Evolutionary conservation across 2,329 filamentous ascomycete genomes (phyloP).

Genomic region (Lasiodiplodia sp.): DNA sequence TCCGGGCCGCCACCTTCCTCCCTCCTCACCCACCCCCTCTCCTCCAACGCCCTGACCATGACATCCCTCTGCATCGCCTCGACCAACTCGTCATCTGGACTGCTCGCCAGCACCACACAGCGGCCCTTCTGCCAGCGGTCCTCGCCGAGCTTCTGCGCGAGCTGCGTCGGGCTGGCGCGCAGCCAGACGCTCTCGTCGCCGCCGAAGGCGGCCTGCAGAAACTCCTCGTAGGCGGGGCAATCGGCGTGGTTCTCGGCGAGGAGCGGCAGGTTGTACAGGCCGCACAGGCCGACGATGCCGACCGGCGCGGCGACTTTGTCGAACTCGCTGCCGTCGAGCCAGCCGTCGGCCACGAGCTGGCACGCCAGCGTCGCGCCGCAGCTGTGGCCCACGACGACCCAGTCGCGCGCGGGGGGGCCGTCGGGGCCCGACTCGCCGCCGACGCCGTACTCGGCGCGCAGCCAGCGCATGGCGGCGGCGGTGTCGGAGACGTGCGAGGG

Average conservation of each 20-base stretch:
- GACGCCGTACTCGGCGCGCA: constrained; percentile 58
- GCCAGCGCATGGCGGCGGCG: constrained; percentile 57
- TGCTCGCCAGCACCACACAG: constrained; percentile 55
- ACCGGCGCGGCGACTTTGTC: constrained; percentile 46
- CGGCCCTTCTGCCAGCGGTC: constrained; percentile 23
- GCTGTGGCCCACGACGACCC: constrained; percentile 66
- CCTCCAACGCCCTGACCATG: constrained; percentile 60
- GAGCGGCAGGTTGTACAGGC: constrained; percentile 70
- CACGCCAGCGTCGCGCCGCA: constrained; percentile 70
- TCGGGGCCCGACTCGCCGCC: constrained; percentile 35
- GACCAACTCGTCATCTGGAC: constrained; percentile 57
- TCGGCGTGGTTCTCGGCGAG: constrained; percentile 57
- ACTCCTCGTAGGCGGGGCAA: constrained; percentile 62
- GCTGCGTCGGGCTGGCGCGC: constrained; percentile 62
- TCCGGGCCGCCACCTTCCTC: constrained; percentile 36
- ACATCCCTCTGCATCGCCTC: constrained; percentile 64
- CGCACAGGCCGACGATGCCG: constrained; percentile 67
- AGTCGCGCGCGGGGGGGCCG: constrained; percentile 9
- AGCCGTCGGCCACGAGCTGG: constrained; percentile 53
- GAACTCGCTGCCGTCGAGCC: constrained; percentile 43
- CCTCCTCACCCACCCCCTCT: constrained; percentile 48
- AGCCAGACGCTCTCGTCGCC: constrained; percentile 60
- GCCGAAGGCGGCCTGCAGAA: constrained; percentile 70
- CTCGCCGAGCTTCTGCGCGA: constrained; percentile 47
- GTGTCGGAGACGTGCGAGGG: constrained; percentile 70